phyloP scores from a whole-genome alignment of 2,329 filamentous ascomycete genomes.

The Fusarium domesticum region DNA sequence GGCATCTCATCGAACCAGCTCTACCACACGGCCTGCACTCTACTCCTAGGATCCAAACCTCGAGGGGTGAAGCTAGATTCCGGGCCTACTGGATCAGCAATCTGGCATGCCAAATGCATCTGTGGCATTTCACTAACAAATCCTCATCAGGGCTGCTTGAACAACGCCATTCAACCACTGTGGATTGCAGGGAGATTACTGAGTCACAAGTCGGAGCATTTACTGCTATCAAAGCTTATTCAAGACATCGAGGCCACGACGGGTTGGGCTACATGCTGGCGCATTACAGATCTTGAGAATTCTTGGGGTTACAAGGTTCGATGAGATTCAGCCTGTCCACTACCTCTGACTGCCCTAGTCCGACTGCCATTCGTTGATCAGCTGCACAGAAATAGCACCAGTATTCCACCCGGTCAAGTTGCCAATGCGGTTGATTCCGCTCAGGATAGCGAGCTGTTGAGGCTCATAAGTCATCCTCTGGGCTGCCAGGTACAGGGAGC shows the following conservation, averaged over 20 bases:
- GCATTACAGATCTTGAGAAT: slow-evolving; percentile 49
- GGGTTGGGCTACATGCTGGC: slow-evolving; percentile 53
- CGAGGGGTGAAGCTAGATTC: slow-evolving; percentile 22
- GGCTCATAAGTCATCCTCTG: slow-evolving; percentile 47
- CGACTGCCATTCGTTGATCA: slow-evolving; percentile 30
- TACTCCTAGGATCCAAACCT: slow-evolving; percentile 47
- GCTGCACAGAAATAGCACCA: slow-evolving; percentile 22
- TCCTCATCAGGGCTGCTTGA: slow-evolving; percentile 52
- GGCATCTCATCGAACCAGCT: slow-evolving; percentile 57
- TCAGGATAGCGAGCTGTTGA: slow-evolving; percentile 43
- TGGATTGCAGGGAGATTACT: slow-evolving; percentile 55
- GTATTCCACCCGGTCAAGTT: slow-evolving; percentile 43
- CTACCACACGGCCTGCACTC: slow-evolving; percentile 53
- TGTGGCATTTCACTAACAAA: slow-evolving; percentile 57
- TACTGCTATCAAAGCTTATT: slow-evolving; percentile 42
- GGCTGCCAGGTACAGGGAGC: slow-evolving; percentile 44
- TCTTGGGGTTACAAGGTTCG: slow-evolving; percentile 39
- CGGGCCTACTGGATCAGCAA: slow-evolving; percentile 37
- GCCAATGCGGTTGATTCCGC: slow-evolving; percentile 37
- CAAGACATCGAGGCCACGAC: slow-evolving; percentile 49
- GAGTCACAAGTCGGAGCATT: slow-evolving; percentile 47
- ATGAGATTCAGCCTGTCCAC: slow-evolving; percentile 6
- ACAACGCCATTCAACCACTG: slow-evolving; percentile 56
- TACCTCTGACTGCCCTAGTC: slow-evolving; percentile 9
- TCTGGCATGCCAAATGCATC: slow-evolving; percentile 56